Evolutionary conservation across 495 filamentous ascomycete species (phyloP).

Genomic region (Annulohypoxylon moriforme): DNA sequence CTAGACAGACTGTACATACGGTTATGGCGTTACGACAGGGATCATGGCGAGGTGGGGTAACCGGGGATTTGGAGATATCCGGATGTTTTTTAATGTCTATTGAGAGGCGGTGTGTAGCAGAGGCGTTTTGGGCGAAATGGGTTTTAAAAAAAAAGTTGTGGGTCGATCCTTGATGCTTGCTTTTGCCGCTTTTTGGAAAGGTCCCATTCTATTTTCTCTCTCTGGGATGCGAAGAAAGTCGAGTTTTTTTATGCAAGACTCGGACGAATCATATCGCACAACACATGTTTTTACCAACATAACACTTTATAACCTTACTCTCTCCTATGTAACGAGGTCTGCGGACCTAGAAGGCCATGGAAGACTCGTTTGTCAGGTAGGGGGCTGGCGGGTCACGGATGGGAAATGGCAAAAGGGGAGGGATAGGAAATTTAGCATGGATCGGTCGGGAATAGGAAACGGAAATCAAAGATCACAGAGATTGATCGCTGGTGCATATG

Average conservation of each 20-base stretch:
- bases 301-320: neutral
- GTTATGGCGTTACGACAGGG: conserved; percentile 44
- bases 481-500: conserved; percentile 6
- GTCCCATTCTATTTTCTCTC: neutral
- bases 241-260: conserved; percentile 6
- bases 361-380: conserved; percentile 5
- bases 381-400: neutral
- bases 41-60: conserved; percentile 8
- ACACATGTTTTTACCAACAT: neutral
- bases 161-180: neutral
- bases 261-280: conserved; percentile 4
- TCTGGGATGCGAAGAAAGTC: conserved; percentile 1
- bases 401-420: neutral
- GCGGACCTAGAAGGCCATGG: conserved; percentile 3
- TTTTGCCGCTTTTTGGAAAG: neutral
- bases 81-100: conserved; percentile 47
- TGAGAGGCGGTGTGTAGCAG: conserved; percentile 41
- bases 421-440: neutral
- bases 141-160: conserved; percentile 32
- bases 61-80: conserved; percentile 41
- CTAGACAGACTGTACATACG: conserved; percentile 41
- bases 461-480: conserved; percentile 3
- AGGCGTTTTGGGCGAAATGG: conserved; percentile 46
- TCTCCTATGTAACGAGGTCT: conserved; percentile 23
- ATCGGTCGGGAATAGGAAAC: conserved; percentile 2